Evolutionary conservation across 768 basidiomycete species (phyloP).

Genomic region (Leucocoprinus leucothites): DNA sequence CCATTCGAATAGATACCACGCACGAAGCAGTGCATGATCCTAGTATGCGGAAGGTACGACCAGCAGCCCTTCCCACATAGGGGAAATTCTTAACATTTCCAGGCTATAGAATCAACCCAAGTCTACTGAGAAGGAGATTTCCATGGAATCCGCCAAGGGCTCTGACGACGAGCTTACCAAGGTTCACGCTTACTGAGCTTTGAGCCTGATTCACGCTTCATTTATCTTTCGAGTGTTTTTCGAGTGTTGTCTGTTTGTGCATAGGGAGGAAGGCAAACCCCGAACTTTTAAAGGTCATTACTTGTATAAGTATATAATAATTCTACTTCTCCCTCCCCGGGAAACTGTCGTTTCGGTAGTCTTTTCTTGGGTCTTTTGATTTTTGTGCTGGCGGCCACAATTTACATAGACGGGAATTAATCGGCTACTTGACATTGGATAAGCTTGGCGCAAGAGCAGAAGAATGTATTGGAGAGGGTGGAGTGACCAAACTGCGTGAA

Average conservation of each 20-base stretch:
- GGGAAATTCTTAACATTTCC: not conserved
- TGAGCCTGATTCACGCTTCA: not conserved
- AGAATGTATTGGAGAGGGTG: too few species aligned
- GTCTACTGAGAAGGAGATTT: not conserved
- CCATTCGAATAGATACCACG: slow-evolving; percentile 34
- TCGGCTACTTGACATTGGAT: not conserved
- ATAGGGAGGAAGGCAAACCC: too few species aligned
- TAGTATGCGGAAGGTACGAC: not conserved
- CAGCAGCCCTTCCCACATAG: not conserved
- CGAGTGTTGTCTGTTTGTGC: too few species aligned
- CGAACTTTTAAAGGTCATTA: not conserved
- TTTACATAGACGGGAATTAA: not conserved
- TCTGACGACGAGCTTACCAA: slow-evolving; percentile 1
- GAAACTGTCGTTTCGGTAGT: not conserved
- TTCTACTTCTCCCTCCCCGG: not conserved
- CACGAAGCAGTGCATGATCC: slow-evolving; percentile 16
- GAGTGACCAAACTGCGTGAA: too few species aligned
- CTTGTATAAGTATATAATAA: not conserved
- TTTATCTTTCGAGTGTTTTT: not conserved
- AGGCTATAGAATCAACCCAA: not conserved
- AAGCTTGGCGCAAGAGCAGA: too few species aligned
- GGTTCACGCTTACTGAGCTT: not conserved
- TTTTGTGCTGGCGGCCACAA: not conserved
- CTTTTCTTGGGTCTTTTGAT: not conserved
- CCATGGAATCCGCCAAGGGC: not conserved